Base-by-base conservation (phyloP, 2,329 filamentous ascomycete species). In the Pleomassaria siparia region DNA sequence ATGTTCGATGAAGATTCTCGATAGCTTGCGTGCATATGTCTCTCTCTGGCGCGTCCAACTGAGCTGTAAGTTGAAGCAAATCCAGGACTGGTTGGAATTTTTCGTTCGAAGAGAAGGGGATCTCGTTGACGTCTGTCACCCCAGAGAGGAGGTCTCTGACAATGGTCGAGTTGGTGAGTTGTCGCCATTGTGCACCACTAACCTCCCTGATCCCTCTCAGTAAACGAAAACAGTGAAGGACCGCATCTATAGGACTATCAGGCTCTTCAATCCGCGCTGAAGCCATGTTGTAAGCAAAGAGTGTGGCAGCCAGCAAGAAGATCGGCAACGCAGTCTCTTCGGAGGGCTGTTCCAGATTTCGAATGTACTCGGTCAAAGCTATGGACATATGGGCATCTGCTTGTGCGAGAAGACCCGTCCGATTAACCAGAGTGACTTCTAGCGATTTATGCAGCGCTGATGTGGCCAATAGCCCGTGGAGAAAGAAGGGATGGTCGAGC, bases 401-500 rank as follows among this genome's bases (percentile, higher is more conserved):
- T 37, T 47, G 43, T 4, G n/a, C 12, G 4, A 43, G 39, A 12
- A 50, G 44, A 13, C 12, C 11, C 6, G 10, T 16, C 2, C 32
- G 13, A 15, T 46, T 20, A 4, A 18, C 18, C 12, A 13, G 9
- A 22, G 43, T 15, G 9, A 20, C 36, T 4, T 11, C 3, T 3
- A 43, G 11, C 12, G 39, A 12, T 26, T 47, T 50, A 44, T 75
- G 72, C 26, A 74, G 55, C 9, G 72, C 70, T 6, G 72, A 63
- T 10, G 74, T 47, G 2, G 71, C 71, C 3, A 74, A 56, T 8
- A 75, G 61, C 22, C 65, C 67, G 49, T 73, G 67, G 12, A 75
- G 51, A 13, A 74, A 53, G 39, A 71, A 75, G 3, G 67, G 59
- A 50, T 70, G 66, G 6, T 69, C 63, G 30, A 71, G 67, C 2